These are phyloP conservation scores for Mycosphaerella sp. DNA, from an alignment of 2,329 filamentous ascomycete species.

Conservation along the genomic window DNA sequence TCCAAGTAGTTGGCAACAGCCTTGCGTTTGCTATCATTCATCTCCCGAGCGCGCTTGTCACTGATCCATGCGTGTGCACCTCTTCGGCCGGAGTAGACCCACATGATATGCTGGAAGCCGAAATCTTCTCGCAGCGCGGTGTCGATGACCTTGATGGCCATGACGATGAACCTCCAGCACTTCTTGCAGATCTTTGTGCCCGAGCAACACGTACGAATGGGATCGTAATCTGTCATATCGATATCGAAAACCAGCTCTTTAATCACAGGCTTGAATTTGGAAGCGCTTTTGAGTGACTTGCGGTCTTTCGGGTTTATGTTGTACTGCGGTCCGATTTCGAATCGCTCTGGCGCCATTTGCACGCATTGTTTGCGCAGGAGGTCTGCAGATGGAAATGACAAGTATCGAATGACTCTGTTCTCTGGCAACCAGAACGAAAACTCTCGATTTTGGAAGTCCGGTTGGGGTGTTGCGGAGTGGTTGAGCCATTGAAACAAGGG, in stretches of 20 bases:
- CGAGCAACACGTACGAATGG: constrained; percentile 88
- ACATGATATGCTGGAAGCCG: constrained; percentile 92
- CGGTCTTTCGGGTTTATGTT: constrained; percentile 87
- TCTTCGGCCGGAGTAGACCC: constrained; percentile 96
- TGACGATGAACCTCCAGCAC: constrained; percentile 96
- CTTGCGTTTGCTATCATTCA: constrained; percentile 79
- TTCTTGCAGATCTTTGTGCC: constrained; percentile 89
- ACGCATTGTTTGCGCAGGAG: constrained; percentile 85
- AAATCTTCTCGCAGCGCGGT: constrained; percentile 85
- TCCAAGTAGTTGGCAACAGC: constrained; percentile 88
- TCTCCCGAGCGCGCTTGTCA: constrained; percentile 72
- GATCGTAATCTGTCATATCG: constrained; percentile 97
- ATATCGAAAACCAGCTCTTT: constrained; percentile 99
- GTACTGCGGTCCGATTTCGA: constrained; percentile 98
- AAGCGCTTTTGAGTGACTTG: constrained; percentile 74
- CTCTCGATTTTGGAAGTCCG: constrained; percentile 87
- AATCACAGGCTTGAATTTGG: constrained; percentile 74
- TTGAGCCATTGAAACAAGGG: constrained; percentile 98
- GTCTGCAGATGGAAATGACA: constrained; percentile 65
- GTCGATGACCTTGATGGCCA: constrained; percentile 94
- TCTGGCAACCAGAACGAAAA: constrained; percentile 94
- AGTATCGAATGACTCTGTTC: constrained; percentile 87
- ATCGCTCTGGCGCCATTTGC: constrained; percentile 79
- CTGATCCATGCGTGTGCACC: constrained; percentile 98
- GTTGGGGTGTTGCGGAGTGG: constrained; percentile 76